Conservation (phyloP, 2,329 filamentous ascomycete species). For the Bipolaris victoriae region DNA sequence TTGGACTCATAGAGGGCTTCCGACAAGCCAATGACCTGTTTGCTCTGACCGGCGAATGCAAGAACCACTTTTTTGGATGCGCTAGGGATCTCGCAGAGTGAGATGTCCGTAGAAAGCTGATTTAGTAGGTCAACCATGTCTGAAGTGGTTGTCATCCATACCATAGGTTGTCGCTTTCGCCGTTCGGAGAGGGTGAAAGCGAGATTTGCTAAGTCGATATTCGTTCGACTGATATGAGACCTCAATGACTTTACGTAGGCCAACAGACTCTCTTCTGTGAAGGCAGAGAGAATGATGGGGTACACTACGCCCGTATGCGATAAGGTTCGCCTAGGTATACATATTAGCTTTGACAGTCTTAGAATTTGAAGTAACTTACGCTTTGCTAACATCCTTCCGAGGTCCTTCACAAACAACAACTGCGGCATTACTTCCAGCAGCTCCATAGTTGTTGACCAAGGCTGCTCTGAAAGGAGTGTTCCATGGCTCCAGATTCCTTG, state of each 20-base stretch:
- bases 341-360: not conserved
- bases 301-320: not conserved
- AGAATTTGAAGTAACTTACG: not conserved
- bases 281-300: constrained; percentile 8
- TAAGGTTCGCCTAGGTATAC: not conserved
- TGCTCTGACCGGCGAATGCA: constrained; percentile 12
- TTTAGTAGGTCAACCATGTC: constrained; percentile 1
- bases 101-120: constrained; percentile 3
- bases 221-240: constrained; percentile 1
- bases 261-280: constrained; percentile 8
- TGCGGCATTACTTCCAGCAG: constrained; percentile 11
- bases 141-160: constrained; percentile 9
- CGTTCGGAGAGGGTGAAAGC: constrained; percentile 12
- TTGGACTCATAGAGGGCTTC: constrained; percentile 5
- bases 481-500: constrained; percentile 8
- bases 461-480: constrained; percentile 7
- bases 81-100: not conserved
- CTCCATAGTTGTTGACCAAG: constrained; percentile 10
- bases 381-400: not conserved
- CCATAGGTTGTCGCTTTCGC: constrained; percentile 10
- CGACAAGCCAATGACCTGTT: constrained; percentile 7
- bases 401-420: constrained; percentile 12
- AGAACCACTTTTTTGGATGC: constrained; percentile 7
- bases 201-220: constrained; percentile 5
- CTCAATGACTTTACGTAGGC: constrained; percentile 1